Percentiles rank a stretch among this genome's conserved stretches.
phyloP scores from a whole-genome alignment of 345 rosid genomes.

The Populus simonii region DNA sequence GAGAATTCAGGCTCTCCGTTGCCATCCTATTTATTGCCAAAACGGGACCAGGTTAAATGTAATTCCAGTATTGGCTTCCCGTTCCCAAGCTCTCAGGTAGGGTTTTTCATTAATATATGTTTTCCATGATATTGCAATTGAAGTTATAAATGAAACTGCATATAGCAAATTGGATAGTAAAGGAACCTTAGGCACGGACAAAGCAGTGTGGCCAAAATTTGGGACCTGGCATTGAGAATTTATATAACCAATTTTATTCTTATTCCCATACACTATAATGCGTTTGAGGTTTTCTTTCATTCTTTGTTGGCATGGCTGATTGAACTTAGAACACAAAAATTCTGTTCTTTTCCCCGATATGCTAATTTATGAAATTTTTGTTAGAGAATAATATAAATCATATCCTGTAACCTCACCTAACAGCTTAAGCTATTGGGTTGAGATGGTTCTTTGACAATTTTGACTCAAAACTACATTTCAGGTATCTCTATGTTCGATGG shows the following conservation, averaged over 20 bases:
- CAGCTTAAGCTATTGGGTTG: too few relatives aligned
- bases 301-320: background rate
- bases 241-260: background rate
- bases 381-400: too few relatives aligned
- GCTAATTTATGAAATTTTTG: background rate
- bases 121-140: background rate
- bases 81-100: slow-evolving; percentile 89
- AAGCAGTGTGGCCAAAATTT: background rate
- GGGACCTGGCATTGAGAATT: background rate
- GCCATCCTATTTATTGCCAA: slow-evolving; percentile 79
- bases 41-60: slow-evolving; percentile 76
- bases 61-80: slow-evolving; percentile 81
- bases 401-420: too few relatives aligned
- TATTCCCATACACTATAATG: background rate
- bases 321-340: background rate
- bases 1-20: slow-evolving; percentile 88
- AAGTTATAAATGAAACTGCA: background rate
- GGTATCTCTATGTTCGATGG: slow-evolving; percentile 92
- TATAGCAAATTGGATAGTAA: background rate
- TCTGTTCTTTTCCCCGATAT: background rate
- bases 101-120: background rate
- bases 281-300: background rate
- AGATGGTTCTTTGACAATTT: too few relatives aligned
- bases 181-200: background rate
- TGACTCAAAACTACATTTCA: slow-evolving; percentile 24